Evolutionary conservation across 306 rosid species (phyloP).

Genomic region (Hylodesmum podocarpum): DNA sequence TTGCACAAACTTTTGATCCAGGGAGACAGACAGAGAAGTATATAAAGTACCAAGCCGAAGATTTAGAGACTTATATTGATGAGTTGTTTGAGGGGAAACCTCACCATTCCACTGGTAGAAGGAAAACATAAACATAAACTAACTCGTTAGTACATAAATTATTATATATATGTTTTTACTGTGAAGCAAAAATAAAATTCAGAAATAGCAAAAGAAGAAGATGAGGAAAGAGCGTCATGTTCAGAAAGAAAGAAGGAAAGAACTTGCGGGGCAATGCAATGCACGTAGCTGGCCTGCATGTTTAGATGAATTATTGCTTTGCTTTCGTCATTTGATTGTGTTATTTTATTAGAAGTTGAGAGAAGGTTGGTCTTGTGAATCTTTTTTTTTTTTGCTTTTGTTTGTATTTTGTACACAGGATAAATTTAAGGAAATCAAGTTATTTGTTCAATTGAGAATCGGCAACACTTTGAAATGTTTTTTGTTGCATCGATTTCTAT

Average conservation of each 20-base stretch:
- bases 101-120: constrained; percentile 42
- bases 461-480: not conserved
- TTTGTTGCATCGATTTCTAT: not conserved
- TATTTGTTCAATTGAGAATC: not conserved
- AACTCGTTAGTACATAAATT: not conserved
- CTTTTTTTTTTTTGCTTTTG: not conserved
- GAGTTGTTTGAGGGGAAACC: constrained; percentile 82
- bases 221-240: not conserved
- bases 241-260: not conserved
- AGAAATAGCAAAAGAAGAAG: not conserved
- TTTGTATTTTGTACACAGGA: constrained; percentile 13
- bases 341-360: not conserved
- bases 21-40: constrained; percentile 86
- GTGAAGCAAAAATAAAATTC: not conserved
- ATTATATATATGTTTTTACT: not conserved
- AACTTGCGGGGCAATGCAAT: not conserved
- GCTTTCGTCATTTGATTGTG: not conserved
- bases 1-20: constrained; percentile 56
- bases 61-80: constrained; percentile 68
- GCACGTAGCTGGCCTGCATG: not conserved
- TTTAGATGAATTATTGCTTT: not conserved
- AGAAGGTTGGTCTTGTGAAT: not conserved
- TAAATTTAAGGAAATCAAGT: not conserved
- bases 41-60: constrained; percentile 82
- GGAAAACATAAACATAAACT: constrained; percentile 31